Evolutionary conservation across 768 basidiomycete genomes (phyloP), one percentile per base, ranked within the genome.

Genomic region (Mycena albidolilacea): DNA sequence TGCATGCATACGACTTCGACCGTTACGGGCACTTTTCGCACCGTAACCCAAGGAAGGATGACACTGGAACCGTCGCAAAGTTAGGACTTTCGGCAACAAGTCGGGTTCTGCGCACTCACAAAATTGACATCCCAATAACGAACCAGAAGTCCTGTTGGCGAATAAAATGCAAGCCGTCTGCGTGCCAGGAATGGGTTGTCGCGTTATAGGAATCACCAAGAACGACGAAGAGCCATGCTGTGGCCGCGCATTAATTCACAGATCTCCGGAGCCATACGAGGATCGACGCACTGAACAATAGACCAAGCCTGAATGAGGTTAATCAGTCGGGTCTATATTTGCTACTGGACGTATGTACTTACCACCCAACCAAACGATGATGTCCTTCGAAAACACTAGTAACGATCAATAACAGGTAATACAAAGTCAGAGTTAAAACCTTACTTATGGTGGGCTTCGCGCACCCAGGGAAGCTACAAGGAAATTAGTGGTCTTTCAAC

Each of bases 331-430:
- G 10, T 68, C 17, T 38, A 23, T 19, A 23, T 60, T 23, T 17
- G 23, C 38, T 10, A n/a, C 52, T 38, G 62, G 67, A 44, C n/a
- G 14, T 61, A 7, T 30, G 14, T 62, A 7, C 85, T 52, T 82
- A 88, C 93, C 94, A 95, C 67, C 94, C 94, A 77, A 93, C 87
- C 81, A 95, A 93, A 11, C 94, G 90, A 82, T 95, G 94, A 74
- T 93, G 91, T 54, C 93, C 87, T 80, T 95, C 94, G 74, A 95
- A 95, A 23, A 95, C 86, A 75, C 93, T 94, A 69, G 6, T 59
- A 17, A 48, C 50, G 48, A 52, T 69, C 2, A 69, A 50, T 21
- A 55, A 37, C 11, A 35, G 17, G 35, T 1, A 23, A 30, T 30
- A 30, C 30, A 3, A 41, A 35, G 17, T 12, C 10, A 23, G 50